phyloP scores from a whole-genome alignment of 139 green algal species.

The Gonium pectorale region DNA sequence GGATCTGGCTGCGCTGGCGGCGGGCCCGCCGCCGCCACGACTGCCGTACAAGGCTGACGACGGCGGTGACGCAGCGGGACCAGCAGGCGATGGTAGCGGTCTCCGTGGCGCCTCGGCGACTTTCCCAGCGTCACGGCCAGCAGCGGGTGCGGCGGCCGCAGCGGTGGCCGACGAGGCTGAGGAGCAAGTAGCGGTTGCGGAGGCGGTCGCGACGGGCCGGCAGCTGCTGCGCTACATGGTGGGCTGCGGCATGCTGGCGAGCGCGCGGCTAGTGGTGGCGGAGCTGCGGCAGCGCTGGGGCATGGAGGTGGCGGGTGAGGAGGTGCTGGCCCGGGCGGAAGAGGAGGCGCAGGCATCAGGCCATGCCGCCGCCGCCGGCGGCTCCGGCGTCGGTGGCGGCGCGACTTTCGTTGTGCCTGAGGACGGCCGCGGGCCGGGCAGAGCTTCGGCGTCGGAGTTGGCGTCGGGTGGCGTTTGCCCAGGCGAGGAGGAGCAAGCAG shows the following conservation, averaged over 20 bases:
- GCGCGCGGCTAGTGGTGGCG: not conserved
- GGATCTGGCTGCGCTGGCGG: not conserved
- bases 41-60: not conserved
- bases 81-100: not conserved
- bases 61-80: no score
- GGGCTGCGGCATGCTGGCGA: not conserved
- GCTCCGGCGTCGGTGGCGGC: no score
- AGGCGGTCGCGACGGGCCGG: not conserved
- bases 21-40: not conserved
- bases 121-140: not conserved
- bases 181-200: not conserved
- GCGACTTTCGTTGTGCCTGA: no score
- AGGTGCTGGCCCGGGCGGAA: no score
- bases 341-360: no score
- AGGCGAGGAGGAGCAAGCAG: no score
- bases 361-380: no score
- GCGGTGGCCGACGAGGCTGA: no score
- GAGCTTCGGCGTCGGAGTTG: no score
- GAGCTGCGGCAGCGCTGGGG: not conserved
- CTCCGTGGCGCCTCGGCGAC: not conserved
- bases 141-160: not conserved
- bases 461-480: no score
- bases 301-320: no score
- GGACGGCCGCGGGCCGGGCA: no score
- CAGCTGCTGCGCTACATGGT: not conserved